phyloP scores from a whole-genome alignment of 2,329 filamentous ascomycete genomes.

The Raffaelea ambrosiae region DNA sequence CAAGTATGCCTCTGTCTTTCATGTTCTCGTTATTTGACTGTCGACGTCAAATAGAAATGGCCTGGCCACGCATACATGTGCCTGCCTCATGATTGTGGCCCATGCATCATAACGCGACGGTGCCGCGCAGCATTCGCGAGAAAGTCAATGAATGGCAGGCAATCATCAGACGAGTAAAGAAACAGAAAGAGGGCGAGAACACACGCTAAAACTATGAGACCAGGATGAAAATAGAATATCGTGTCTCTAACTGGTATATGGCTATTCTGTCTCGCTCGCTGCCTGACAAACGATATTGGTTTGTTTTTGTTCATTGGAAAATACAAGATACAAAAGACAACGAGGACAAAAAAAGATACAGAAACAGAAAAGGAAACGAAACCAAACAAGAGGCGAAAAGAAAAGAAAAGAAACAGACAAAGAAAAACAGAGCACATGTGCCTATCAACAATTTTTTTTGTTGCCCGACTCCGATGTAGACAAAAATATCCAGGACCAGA shows the following conservation, averaged over 20 bases:
- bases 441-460: neutral
- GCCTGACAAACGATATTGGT: constrained; percentile 3
- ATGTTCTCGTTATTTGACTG: too few species aligned
- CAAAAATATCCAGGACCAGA: neutral
- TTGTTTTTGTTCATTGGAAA: neutral
- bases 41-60: too few species aligned
- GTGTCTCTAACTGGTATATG: neutral
- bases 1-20: too few species aligned
- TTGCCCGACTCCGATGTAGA: constrained; percentile 1
- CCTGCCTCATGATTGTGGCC: too few species aligned
- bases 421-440: neutral
- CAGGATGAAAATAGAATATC: neutral
- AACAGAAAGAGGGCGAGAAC: neutral
- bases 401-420: neutral
- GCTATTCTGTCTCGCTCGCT: constrained; percentile 2
- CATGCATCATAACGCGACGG: too few species aligned
- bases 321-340: neutral
- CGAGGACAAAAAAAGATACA: neutral
- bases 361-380: neutral
- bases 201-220: neutral
- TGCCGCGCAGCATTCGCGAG: too few species aligned
- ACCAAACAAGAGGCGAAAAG: neutral
- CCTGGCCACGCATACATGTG: too few species aligned
- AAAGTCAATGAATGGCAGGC: too few species aligned
- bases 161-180: too few species aligned